Evolutionary conservation across 257 asterid species (phyloP), one percentile per base, ranked within the genome.

Genomic region (Nicotiana benthamiana): DNA sequence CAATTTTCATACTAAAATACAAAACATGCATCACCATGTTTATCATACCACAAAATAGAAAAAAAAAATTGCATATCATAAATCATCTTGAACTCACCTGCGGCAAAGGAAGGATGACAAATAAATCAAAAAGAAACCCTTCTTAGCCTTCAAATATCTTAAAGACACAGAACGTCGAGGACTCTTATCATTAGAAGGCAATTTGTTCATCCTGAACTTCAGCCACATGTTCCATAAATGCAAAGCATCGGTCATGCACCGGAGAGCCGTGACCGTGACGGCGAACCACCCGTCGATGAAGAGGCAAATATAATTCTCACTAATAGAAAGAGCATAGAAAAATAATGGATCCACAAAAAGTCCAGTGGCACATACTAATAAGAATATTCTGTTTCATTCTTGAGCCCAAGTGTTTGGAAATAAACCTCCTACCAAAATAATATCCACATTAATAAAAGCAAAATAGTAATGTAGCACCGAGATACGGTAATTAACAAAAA

Each of bases 201-300:
- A 24, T 46, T 87, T 85, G 83, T 81, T 86, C 84, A 89, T 82
- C 81, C 85, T 90, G 81, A 91, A 88, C 88, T 90, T 97, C n/a
- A 95, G 81, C 95, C 97, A 92, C 89, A 92, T 91, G 88, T 94
- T 94, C 90, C 92, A 91, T 26, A 94, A 80, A 86, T 96, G 97
- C 30, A 92, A 74, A 22, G 97, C 90, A 80, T 96, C 99, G 6
- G 93, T 90, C 93, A 92, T 89, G 96, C 93, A 92, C 46, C 98
- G 94, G 84, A 94, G 93, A 30, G 82, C 93, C 2, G 98, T 94
- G 60, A 96, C 95, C 57, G 94, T 87, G 79, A 88, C 81, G 34
- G 97, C 89, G 83, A 96, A 92, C 98, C 99, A 96, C 2, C 97
- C 98, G 82, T 96, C 99, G 6, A 96, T 86, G 63, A 89, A 96